Evolutionary conservation across 1,284 basidiomycete genomes (phyloP).

Genomic region (Fomitopsis palustris): DNA sequence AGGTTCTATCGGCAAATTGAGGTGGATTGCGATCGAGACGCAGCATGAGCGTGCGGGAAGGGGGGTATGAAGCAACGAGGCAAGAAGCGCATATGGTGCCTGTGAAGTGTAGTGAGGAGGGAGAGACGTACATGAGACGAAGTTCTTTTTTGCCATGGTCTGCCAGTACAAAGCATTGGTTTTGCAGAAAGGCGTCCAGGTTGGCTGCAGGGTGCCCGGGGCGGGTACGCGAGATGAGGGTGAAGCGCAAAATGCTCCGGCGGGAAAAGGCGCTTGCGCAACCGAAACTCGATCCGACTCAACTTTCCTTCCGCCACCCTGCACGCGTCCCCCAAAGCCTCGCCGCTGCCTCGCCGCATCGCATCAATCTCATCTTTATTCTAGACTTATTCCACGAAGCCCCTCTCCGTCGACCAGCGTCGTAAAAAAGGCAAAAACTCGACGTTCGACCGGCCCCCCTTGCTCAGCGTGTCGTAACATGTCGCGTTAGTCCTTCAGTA

Average conservation of each 20-base stretch:
- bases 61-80: slow-evolving; percentile 3
- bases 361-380: slow-evolving; percentile 2
- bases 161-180: slow-evolving; percentile 27
- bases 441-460: neutral
- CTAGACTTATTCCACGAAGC: slow-evolving; percentile 5
- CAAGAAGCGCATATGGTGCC: neutral
- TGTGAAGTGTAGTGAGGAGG: slow-evolving; percentile 3
- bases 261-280: slow-evolving; percentile 9
- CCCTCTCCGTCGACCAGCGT: neutral
- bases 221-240: slow-evolving; percentile 15
- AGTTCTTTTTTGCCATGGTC: slow-evolving; percentile 33
- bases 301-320: neutral
- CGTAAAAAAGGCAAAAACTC: neutral
- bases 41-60: slow-evolving; percentile 3
- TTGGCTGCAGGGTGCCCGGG: slow-evolving; percentile 19
- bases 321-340: slow-evolving; percentile 9
- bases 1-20: neutral
- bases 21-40: neutral
- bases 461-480: slow-evolving; percentile 2
- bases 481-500: slow-evolving; percentile 5
- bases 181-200: slow-evolving; percentile 26
- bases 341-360: slow-evolving; percentile 7
- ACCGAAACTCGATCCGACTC: slow-evolving; percentile 7
- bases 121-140: slow-evolving; percentile 25
- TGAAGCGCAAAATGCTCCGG: slow-evolving; percentile 21